Evolutionary conservation across 176 grass and related monocot species (phyloP), one percentile per base, ranked within the genome.

Genomic region (Puccinellia tenuiflora): DNA sequence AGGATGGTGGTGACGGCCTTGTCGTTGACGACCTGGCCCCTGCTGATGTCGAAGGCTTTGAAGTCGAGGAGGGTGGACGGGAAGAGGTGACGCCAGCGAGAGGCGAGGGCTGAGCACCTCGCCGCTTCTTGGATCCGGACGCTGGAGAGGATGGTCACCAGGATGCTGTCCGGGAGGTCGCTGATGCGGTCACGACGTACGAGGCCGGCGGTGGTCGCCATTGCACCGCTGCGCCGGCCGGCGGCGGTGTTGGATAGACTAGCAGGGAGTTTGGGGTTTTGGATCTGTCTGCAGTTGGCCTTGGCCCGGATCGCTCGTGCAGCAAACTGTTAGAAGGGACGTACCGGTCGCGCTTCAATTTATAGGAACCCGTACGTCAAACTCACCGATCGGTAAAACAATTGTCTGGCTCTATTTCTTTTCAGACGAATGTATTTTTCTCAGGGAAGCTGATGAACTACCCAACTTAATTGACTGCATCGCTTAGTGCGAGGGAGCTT

Each of bases 31-130:
- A 34, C 10, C 67, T 3, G 37, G 11, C 18, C 17, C 9, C 53
- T 22, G 1, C 53, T 52, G 5, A 24, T 18, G 3, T 7, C 9
- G 68, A 6, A 17, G 17, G 38, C 6, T 16, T 10, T 16, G 80
- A 83, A 73, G 38, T 73, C 38, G 68, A 82, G 25, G 37, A 82
- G 80, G 24, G 35, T 72, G 35, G 25, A 40, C 51, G 80, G 34
- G 66, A 59, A 82, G 66, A 82, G 59, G 56, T 75, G 57, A 59
- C 20, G 75, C 46, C 81, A 62, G 9, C 21, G 60, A 37, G 81
- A 11, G 37, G 81, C 46, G 46, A 72, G 68, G 34, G 37, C 9
- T 26, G 67, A 24, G 45, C 46, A 80, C 25, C 43, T 48, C n/a
- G 75, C 42, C 45, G 55, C 87, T 0, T 74, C 21, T 14, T 80